phyloP scores from a whole-genome alignment of 2,329 filamentous ascomycete species.

The Tolypocladium tropicale region DNA sequence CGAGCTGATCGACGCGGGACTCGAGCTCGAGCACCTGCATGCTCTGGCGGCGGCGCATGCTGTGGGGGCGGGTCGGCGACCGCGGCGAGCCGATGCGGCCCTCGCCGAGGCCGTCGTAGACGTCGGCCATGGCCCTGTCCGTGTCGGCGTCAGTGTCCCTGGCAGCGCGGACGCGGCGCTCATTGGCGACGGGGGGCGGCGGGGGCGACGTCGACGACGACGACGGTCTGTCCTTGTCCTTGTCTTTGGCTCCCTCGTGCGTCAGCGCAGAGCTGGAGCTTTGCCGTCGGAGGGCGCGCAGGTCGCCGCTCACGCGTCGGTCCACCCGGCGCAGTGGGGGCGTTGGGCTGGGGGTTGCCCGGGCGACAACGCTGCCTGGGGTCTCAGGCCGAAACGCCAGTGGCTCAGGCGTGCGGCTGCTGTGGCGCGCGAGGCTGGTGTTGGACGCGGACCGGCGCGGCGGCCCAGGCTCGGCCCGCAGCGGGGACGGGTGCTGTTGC shows the following conservation, averaged over 20 bases:
- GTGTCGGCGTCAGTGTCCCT: not conserved
- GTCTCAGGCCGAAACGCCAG: conserved; percentile 52
- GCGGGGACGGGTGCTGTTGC: conserved; percentile 1
- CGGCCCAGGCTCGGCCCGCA: conserved; percentile 10
- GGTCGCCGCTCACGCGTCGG: conserved; percentile 62
- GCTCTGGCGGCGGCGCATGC: conserved; percentile 93
- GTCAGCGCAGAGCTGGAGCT: conserved; percentile 12
- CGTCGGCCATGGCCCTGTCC: conserved; percentile 73
- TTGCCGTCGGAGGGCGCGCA: conserved; percentile 34
- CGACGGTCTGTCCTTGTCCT: conserved; percentile 4
- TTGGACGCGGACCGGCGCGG: conserved; percentile 40
- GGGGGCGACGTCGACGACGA: not conserved
- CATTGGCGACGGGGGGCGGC: conserved; percentile 66
- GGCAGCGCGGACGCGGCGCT: conserved; percentile 68
- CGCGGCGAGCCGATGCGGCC: conserved; percentile 76
- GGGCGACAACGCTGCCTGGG: conserved; percentile 37
- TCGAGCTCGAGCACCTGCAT: conserved; percentile 95
- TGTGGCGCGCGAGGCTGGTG: conserved; percentile 39
- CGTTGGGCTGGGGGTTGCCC: conserved; percentile 27
- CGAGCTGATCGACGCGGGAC: conserved; percentile 70
- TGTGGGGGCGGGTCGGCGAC: conserved; percentile 88
- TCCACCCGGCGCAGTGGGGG: conserved; percentile 63
- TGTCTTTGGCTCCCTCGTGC: conserved; percentile 8
- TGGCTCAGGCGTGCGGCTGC: conserved; percentile 43
- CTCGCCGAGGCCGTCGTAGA: conserved; percentile 92